Evolutionary conservation across 2,329 filamentous ascomycete species (phyloP).

Genomic region (Lithohypha guttulata): DNA sequence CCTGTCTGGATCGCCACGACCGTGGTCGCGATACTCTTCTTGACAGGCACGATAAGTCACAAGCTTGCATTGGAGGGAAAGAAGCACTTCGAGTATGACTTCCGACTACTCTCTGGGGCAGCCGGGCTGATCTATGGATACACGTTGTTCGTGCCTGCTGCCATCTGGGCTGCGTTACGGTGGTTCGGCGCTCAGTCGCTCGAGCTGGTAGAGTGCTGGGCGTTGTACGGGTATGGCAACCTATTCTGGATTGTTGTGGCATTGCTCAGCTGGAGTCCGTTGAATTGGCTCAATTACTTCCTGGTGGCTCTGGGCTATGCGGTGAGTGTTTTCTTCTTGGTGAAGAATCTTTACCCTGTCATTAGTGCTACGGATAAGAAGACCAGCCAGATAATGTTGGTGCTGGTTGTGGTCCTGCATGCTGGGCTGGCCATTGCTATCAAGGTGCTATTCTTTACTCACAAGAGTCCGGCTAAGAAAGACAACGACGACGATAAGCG

Average conservation of each 20-base stretch:
- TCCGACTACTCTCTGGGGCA: slow-evolving; percentile 74
- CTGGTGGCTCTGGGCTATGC: slow-evolving; percentile 83
- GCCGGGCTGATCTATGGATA: slow-evolving; percentile 94
- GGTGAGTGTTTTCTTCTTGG: slow-evolving; percentile 68
- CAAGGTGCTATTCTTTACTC: slow-evolving; percentile 89
- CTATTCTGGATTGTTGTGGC: slow-evolving; percentile 95
- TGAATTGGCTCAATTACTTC: slow-evolving; percentile 81
- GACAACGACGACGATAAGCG: slow-evolving; percentile 23
- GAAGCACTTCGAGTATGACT: slow-evolving; percentile 33
- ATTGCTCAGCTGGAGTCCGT: slow-evolving; percentile 76
- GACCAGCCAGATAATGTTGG: slow-evolving; percentile 75
- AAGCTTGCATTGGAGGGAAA: slow-evolving; percentile 52
- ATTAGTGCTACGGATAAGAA: slow-evolving; percentile 86
- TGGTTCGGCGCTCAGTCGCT: slow-evolving; percentile 94
- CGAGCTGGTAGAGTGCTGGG: slow-evolving; percentile 89
- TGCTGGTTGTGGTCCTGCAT: slow-evolving; percentile 76
- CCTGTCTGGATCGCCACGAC: slow-evolving; percentile 99
- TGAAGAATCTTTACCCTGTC: slow-evolving; percentile 82
- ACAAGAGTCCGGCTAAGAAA: slow-evolving; percentile 51
- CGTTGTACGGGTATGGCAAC: slow-evolving; percentile 91
- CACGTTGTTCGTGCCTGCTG: slow-evolving; percentile 73
- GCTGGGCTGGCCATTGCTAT: slow-evolving; percentile 86
- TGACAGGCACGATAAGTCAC: slow-evolving; percentile 89
- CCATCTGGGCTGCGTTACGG: slow-evolving; percentile 74
- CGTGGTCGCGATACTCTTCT: slow-evolving; percentile 86